A percentile compares a stretch with the other conserved stretches of the same genome.
These are phyloP conservation scores for Graphilbum sp. DNA, from an alignment of 2,329 filamentous ascomycete species.

Conservation along the genomic window DNA sequence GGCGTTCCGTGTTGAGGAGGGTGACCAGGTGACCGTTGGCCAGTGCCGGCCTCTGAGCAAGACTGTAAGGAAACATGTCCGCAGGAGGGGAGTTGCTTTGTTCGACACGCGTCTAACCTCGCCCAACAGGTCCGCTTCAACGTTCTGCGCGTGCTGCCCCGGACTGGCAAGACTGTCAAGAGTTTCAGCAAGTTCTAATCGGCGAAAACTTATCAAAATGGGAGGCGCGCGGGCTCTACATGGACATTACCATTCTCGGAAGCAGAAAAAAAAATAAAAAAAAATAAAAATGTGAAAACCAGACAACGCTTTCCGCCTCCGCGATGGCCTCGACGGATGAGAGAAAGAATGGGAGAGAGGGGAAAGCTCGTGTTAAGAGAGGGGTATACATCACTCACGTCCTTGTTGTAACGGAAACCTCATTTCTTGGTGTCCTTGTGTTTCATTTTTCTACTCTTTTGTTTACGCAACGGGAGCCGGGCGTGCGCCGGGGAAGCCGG, in stretches of 20 bases:
- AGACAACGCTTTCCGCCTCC: background rate
- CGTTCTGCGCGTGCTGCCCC: slow-evolving; percentile 93
- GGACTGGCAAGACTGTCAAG: slow-evolving; percentile 96
- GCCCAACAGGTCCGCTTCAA: slow-evolving; percentile 96
- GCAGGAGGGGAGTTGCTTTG: too few species aligned
- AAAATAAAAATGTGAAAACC: background rate
- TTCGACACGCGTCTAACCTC: too few species aligned
- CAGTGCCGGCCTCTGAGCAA: slow-evolving; percentile 99
- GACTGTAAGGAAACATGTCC: slow-evolving; percentile 57
- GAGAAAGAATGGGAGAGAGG: background rate
- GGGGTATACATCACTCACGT: background rate
- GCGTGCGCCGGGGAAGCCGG: background rate
- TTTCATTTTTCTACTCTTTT: background rate
- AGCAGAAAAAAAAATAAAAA: background rate
- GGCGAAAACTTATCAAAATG: background rate
- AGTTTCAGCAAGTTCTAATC: slow-evolving; percentile 95
- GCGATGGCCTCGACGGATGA: background rate
- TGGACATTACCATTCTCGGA: background rate
- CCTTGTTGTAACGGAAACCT: background rate
- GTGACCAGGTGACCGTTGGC: slow-evolving; percentile 97
- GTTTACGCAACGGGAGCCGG: background rate
- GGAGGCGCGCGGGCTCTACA: background rate
- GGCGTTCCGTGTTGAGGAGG: slow-evolving; percentile 99
- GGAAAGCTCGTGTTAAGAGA: background rate
- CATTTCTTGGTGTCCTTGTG: background rate